Evolutionary conservation across 371 early-diverging fungal species (phyloP), one percentile per base, ranked within the genome.

Genomic region (Basidiobolus meristosporus): DNA sequence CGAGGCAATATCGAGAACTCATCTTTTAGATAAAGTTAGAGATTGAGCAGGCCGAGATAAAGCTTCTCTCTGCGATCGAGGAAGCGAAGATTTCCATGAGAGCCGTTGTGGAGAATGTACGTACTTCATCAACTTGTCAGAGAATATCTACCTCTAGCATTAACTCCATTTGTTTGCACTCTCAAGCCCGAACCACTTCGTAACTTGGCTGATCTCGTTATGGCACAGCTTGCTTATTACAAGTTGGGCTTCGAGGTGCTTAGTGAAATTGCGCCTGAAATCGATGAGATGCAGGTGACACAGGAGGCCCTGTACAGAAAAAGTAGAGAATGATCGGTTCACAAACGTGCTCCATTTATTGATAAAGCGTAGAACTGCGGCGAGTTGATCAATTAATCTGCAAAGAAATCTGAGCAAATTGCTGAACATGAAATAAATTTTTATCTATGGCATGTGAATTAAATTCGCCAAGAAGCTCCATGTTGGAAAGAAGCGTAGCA

Each of bases 41-140:
- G 45, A 79, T 90, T 11, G 86, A 88, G 48, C 63, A 72, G 29
- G 83, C 89, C 7, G 91, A 93, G 56, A 91, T 90, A 58, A 70
- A 79, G 42, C 89, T 93, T 66, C 85, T 90, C 6, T 75, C 75
- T 9, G 83, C 80, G 1, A 81, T 93, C 7, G 91, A 90, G 46
- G 85, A 90, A 49, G 83, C 90, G 3, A 89, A 82, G 49, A 68
- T 67, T 14, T 60, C 82, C 46, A 93, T 93, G 95, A 82, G 80
- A 51, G 53, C 73, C 10, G 80, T 83, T 14, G 69, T 91, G 31
- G 89, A 86, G 53, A 78, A 60, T 38, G 74, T 73, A 59, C 55
- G 59, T 51, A 14, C 15, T 26, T 3, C 5, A 26, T 5, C 26
- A 26, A 26, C 9, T 26, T 9, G 9, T 26, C n/a, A n/a, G n/a